phyloP scores from a whole-genome alignment of 257 asterid species.

The Rehmannia glutinosa region DNA sequence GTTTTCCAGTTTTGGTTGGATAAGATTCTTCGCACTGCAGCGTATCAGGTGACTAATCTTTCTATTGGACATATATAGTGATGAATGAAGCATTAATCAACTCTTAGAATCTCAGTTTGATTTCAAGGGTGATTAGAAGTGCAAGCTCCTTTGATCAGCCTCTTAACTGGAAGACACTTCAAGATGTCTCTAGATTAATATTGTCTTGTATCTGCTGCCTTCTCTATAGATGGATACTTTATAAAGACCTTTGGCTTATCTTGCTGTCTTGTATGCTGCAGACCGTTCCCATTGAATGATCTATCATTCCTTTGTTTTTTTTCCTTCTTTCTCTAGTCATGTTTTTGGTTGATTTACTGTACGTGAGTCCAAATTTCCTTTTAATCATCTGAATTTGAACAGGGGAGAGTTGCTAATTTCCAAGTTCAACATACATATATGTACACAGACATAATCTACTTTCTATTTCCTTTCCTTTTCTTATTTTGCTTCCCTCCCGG shows the following conservation, averaged over 20 bases:
- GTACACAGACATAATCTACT: not conserved
- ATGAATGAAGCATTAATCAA: not conserved
- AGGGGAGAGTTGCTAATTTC: not conserved
- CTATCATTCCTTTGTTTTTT: not conserved
- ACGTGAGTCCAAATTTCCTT: not conserved
- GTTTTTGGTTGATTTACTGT: not conserved
- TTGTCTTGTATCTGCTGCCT: not conserved
- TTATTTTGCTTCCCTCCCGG: not conserved
- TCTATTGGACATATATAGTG: not conserved
- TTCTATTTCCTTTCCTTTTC: not conserved
- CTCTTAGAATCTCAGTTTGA: not conserved
- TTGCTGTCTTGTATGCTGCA: not conserved
- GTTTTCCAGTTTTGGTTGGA: slow-evolving; percentile 87
- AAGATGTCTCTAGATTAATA: not conserved
- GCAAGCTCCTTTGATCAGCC: not conserved
- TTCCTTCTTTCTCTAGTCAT: not conserved
- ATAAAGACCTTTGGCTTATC: not conserved
- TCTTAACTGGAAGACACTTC: slow-evolving; percentile 1
- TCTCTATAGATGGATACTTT: not conserved
- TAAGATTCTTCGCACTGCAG: slow-evolving; percentile 80
- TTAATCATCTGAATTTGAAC: not conserved
- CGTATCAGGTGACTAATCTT: slow-evolving; percentile 64
- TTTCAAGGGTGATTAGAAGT: not conserved
- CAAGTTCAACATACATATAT: not conserved
- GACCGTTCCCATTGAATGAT: not conserved